Evolutionary conservation across 345 rosid genomes (phyloP), one percentile per base, ranked within the genome.

Genomic region (Gossypium sturtianum): DNA sequence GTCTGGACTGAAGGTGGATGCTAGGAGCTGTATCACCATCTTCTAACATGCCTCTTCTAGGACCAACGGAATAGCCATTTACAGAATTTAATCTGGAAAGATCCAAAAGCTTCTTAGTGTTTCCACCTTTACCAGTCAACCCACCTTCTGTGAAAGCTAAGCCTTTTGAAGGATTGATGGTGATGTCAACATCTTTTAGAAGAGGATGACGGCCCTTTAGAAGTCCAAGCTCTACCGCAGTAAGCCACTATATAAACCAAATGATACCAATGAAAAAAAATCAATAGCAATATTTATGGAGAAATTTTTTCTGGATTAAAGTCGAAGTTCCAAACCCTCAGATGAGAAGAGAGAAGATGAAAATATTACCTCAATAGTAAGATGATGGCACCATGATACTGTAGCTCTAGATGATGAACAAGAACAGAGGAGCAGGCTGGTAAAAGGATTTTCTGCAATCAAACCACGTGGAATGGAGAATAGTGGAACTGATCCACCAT

Each of bases 141-240:
- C 75, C 80, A 68, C 81, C 77, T 76, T 90, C 90, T 63, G 79
- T 72, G 79, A 82, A 79, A 75, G 84, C 74, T 70, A 87, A 80
- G 75, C 92, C 91, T 77, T 86, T 80, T 27, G 87, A 73, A 76
- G 93, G 96, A 76, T 86, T 89, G 80, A 92, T 84, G 74, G 86
- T 79, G 73, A 92, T 81, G 80, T 94, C 98, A 63, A 92, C 82
- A 80, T 94, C 98, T 79, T 87, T 83, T 80, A 94, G 69, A 78
- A 94, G 93, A 60, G 98, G 98, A 86, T 94, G 98, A 48, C 94
- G 97, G 67, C 98, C 98, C 87, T 94, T 94, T 70, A 94, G 80
- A 83, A 94, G 93, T 78, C 91, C 98, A 77, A 94, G 95, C 78
- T 94, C 98, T 77, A 92, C 97, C 2, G 94, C 95, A 75, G 86